Evolutionary conservation across 1,284 basidiomycete genomes (phyloP), one percentile per base, ranked within the genome.

Genomic region (Apiotrichum sp.): DNA sequence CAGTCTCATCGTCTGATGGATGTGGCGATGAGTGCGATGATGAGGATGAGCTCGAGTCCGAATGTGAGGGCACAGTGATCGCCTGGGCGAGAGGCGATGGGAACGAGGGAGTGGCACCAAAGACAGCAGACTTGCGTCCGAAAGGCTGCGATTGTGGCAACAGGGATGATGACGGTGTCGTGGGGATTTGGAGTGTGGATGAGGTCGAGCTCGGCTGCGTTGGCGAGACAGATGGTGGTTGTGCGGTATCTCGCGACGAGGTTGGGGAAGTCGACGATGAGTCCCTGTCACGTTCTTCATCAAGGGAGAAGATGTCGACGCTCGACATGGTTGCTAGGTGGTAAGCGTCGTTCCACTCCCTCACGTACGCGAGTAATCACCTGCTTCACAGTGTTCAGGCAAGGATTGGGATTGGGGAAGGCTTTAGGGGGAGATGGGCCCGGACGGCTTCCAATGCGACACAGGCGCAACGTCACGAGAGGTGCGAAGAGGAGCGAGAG

Each of bases 1-100:
- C 48, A 13, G 55, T 52, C 33, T 69, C 70, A 47, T 64, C 64
- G 22, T 69, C 69, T 1, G 69, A 68, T 8, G 55, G 46, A 4
- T 55, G 53, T 0, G 61, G 60, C 2, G 66, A 65, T 5, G 66
- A 68, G n/a, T 68, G 65, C 0, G 70, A 69, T 0, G 69, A 66
- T 0, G 70, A 72, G 2, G 72, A 73, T 0, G 62, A 65, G 52
- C 72, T 70, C 0, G 70, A 72, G 3, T 29, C 29, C 3, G 29
- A 29, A 33, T 71, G 66, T 0, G 62, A 60, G 0, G 70, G 71
- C 1, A 74, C 72, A 2, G 68, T 74, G 40, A 71, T 68, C 0
- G 72, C 72, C 50, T 71, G 68, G 6, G 72, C 72, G 1, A 76
- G 61, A 1, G 74, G 74, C 0, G 72, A 74, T 4, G 74, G 73